Evolutionary conservation across 441 rosid species (phyloP), one percentile per base, ranked within the genome.

Genomic region (Jatropha podagrica): DNA sequence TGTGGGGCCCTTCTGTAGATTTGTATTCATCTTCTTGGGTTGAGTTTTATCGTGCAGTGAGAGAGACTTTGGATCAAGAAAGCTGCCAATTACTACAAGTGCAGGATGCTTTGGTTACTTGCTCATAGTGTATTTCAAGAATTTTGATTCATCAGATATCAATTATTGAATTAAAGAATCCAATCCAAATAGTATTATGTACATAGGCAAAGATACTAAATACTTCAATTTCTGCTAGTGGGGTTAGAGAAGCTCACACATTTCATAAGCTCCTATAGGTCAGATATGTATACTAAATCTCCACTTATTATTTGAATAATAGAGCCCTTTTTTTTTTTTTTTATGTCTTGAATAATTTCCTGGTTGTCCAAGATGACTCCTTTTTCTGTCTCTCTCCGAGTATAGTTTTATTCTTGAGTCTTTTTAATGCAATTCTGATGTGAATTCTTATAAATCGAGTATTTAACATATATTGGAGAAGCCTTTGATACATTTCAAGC

Each of bases 11-110:
- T 7, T 83, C 91, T n/a, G 86, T 75, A 12, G 98, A 89, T 61
- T 67, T 76, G 32, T 80, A 83, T 71, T 85, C 91, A 0, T 92
- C 88, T 64, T 90, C 96, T 5, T 93, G 96, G 99, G 78, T 90
- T 71, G 81, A 85, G 69, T 88, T 91, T 27, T 91, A 93, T 74
- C 77, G 85, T 5, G 92, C 88, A 0, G 97, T 91, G 48, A 89
- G 88, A 81, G 85, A 79, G 79, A 90, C 97, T 10, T 13, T 95
- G 88, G 85, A 85, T 74, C 85, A 74, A 73, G 80, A 85, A 78
- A 83, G 74, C 15, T 81, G 79, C 63, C 61, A 72, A 5, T 72
- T 83, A 81, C 79, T 80, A 42, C 46, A 42, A 70, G 70, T 80
- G 37, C 90, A 84, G 56, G 91, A 94, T 63, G 86, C 83, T 69